Evolutionary conservation across 495 filamentous ascomycete species (phyloP), one percentile per base, ranked within the genome.

Genomic region (Stereocaulon alpinum): DNA sequence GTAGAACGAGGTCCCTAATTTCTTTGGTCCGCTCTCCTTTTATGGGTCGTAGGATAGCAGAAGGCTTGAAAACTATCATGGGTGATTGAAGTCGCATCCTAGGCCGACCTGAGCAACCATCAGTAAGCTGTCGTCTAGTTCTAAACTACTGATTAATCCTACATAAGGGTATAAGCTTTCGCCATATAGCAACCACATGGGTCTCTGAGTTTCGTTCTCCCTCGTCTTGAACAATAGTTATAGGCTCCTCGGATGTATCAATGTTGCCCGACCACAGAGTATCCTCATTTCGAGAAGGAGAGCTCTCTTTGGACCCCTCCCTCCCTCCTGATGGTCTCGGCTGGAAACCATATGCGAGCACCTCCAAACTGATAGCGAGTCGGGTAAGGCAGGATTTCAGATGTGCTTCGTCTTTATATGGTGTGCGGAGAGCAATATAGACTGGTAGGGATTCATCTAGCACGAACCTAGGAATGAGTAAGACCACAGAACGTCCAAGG

Each of bases 111-210:
- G 53, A 24, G 3, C 6, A 24, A 32, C 7, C 12, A 51, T 74
- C 41, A 74, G 67, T 51, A 57, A 24, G 6, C 30, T 29, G 12
- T 27, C 6, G 15, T 42, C n/a, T n/a, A 24, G 3, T 20, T 27
- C 12, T 10, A 18, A 41, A 6, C 57, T 18, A 37, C 45, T 12
- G 10, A 54, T 6, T 22, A 1, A 22, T 67, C 73, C 62, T 68
- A 83, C 81, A 76, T n/a, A 95, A 76, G 61, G 87, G 84, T n/a
- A 87, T 82, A 20, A 84, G 76, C 22, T 87, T 72, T 65, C 83
- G 90, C 91, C 91, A 96, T 56, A 92, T 77, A n/a, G 85, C 81
- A 61, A 89, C 82, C 20, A 85, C 76, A 68, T 83, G 78, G 61
- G 79, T 82, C 11, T 74, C 73, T 34, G 69, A 72, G 9, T 80